A percentile compares a stretch with the other conserved stretches of the same genome.
These are phyloP conservation scores for Prasinococcaceae sp. DNA, from an alignment of 139 green algal genomes.

Conservation along the genomic window DNA sequence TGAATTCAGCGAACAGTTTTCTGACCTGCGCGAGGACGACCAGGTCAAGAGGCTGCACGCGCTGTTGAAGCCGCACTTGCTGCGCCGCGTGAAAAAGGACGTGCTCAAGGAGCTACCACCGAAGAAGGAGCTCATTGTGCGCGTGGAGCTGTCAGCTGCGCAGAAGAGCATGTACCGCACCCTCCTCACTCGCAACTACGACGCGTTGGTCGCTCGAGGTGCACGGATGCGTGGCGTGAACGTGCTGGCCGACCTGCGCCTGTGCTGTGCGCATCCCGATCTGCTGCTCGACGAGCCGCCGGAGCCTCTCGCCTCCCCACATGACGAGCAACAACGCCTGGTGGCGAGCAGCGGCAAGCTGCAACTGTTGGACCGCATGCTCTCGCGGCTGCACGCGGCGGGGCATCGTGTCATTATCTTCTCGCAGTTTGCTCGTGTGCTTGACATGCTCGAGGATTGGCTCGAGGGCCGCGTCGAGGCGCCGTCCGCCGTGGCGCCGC, in stretches of 20 bases:
- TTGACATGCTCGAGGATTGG: constrained; percentile 41
- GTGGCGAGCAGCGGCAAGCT: constrained; percentile 32
- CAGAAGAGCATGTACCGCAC: constrained; percentile 79
- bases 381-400: constrained; percentile 21
- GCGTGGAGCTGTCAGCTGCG: constrained; percentile 73
- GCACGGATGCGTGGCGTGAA: not conserved
- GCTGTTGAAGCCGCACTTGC: constrained; percentile 63
- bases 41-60: constrained; percentile 55
- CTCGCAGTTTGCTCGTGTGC: constrained; percentile 38
- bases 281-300: not conserved
- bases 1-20: constrained; percentile 43
- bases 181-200: constrained; percentile 85
- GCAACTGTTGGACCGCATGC: constrained; percentile 25
- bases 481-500: no score
- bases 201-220: constrained; percentile 13
- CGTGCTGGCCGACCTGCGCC: not conserved
- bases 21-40: constrained; percentile 20
- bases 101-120: constrained; percentile 69
- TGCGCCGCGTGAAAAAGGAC: constrained; percentile 83
- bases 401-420: constrained; percentile 40
- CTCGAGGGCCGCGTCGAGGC: constrained; percentile 2
- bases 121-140: constrained; percentile 79
- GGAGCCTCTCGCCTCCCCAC: not conserved
- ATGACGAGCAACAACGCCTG: not conserved
- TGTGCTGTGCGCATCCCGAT: not conserved